A percentile compares a stretch with the other conserved stretches of the same genome.
Conservation (phyloP, 192 early-diverging fungal genomes). For the Coemansia sp. region DNA sequence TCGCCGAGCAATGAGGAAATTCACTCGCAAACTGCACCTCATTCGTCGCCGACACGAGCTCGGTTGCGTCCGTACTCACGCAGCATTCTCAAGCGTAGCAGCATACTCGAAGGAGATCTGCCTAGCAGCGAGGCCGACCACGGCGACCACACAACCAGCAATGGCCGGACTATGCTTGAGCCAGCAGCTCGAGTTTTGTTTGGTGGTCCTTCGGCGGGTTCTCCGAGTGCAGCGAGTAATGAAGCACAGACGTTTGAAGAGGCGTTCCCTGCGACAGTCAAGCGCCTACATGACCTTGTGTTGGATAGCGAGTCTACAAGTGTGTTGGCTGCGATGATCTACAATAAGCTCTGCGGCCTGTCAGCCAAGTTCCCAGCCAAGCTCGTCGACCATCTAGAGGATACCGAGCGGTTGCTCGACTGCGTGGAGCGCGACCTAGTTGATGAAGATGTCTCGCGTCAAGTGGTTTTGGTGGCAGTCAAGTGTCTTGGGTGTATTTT, state of each 20-base stretch:
- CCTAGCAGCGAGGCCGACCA: constrained; percentile 19
- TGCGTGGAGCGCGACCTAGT: constrained; percentile 32
- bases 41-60: constrained; percentile 50
- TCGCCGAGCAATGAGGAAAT: constrained; percentile 52
- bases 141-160: not conserved
- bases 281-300: constrained; percentile 4
- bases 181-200: constrained; percentile 13
- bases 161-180: not conserved
- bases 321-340: constrained; percentile 1
- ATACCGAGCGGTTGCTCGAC: constrained; percentile 15
- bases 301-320: constrained; percentile 2
- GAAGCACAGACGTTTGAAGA: constrained; percentile 18
- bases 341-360: constrained; percentile 30
- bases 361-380: constrained; percentile 13
- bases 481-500: constrained; percentile 42
- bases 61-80: constrained; percentile 31
- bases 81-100: constrained; percentile 44
- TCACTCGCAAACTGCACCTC: constrained; percentile 31
- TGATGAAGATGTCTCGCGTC: not conserved
- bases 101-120: no score
- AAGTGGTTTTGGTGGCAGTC: constrained; percentile 24
- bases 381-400: not conserved
- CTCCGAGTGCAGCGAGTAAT: not conserved
- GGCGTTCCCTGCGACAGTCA: constrained; percentile 13
- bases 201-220: not conserved